Base-by-base conservation (phyloP, 2,329 filamentous ascomycete species). In the Acephala macrosclerotiorum region DNA sequence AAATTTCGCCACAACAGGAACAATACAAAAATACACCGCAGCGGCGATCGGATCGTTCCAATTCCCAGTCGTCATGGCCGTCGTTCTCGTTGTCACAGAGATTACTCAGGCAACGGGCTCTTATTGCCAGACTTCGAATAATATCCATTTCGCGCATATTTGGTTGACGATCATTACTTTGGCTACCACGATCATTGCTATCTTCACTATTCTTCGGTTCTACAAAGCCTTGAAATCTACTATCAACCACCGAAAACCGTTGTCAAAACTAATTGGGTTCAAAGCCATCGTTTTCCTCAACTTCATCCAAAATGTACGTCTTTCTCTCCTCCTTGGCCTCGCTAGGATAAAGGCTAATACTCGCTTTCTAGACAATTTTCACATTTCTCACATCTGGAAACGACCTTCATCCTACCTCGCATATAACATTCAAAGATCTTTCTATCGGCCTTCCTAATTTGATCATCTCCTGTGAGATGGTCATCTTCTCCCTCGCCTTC, bases 41-140 rank as follows among this genome's bases (percentile, higher is more conserved):
- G 58, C 66, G 5, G 53, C 63, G 14, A 29, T 79, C 60, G 65
- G 69, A 12, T 73, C 81, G 42, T 79, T 82, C 49, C 81, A 83
- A 70, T 82, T 80, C 51, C 77, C 80, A 0, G 69, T 77, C 29
- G 63, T 79, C 26, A 67, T 74, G 36, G 45, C 77, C n/a, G 22
- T 73, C 3, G 1, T 74, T 5, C 72, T 75, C 3, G 59, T 78
- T n/a, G 71, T 63, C 1, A 74, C 74, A 1, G 73, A 69, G 20
- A 75, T 78, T 56, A 77, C 78, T 0, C 69, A 78, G 58, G 74
- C 75, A 0, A 62, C 63, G 0, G 71, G 70, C 4, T 59, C 69
- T 0, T 79, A 76, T 68, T 79, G 78, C 42, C 60, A 73, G 1
- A 73, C 73, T 2, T 77, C 75, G 20, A 75, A 70, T 20, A 72